phyloP scores from a whole-genome alignment of 208 protist species.

The Paratrypanosoma confusum region DNA sequence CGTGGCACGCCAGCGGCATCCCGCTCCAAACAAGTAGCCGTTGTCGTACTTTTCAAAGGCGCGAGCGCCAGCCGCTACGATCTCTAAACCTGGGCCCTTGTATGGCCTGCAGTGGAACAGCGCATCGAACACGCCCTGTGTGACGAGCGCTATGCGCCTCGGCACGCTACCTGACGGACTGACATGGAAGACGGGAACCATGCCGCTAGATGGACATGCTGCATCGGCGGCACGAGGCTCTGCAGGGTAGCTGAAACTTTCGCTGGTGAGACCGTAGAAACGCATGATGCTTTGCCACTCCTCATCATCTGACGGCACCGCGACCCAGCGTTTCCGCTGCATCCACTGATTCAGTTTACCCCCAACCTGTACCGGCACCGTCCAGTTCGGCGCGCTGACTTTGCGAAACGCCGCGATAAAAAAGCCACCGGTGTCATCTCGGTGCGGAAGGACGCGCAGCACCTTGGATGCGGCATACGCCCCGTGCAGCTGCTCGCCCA shows the following conservation, averaged over 20 bases:
- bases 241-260: conserved; percentile 12
- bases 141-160: conserved; percentile 78
- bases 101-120: conserved; percentile 64
- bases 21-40: conserved; percentile 47
- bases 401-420: conserved; percentile 85
- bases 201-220: too few relatives aligned
- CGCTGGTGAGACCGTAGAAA: conserved; percentile 56
- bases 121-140: conserved; percentile 43
- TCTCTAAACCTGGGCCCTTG: conserved; percentile 86
- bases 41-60: conserved; percentile 80
- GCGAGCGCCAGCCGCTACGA: conserved; percentile 68
- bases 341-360: conserved; percentile 85
- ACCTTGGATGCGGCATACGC: conserved; percentile 67
- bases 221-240: not conserved
- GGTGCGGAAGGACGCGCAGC: conserved; percentile 75
- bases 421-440: conserved; percentile 84
- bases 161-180: conserved; percentile 63
- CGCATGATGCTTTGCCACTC: conserved; percentile 57
- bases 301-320: conserved; percentile 42
- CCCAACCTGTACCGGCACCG: conserved; percentile 19
- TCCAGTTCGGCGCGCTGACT: conserved; percentile 27
- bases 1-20: conserved; percentile 77
- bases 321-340: conserved; percentile 70
- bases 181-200: conserved; percentile 76
- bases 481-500: conserved; percentile 26